A percentile compares a stretch with the other conserved stretches of the same genome.
phyloP scores from a whole-genome alignment of 352 stramenopile species.

The Nothophytophthora sp. region DNA sequence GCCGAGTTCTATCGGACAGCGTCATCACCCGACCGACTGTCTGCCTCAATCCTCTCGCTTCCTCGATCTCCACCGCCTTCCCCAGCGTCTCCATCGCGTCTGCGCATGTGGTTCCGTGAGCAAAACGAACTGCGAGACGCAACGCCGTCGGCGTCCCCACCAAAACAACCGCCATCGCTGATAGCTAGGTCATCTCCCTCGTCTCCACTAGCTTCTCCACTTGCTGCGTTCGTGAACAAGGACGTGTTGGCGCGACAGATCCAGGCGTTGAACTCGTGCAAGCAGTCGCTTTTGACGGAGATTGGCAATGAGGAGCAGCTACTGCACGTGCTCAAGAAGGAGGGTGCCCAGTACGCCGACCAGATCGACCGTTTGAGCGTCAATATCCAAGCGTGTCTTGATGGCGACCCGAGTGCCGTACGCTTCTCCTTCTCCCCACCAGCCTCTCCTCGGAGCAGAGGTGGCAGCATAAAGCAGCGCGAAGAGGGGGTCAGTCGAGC shows the following conservation, averaged over 20 bases:
- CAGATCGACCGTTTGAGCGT: conserved; percentile 61
- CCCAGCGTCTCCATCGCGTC: conserved; percentile 19
- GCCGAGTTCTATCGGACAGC: neutral
- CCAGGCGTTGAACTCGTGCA: conserved; percentile 63
- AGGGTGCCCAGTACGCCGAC: conserved; percentile 38
- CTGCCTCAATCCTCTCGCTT: conserved; percentile 8
- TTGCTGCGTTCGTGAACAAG: conserved; percentile 34
- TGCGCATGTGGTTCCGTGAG: conserved; percentile 30
- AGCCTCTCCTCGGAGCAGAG: conserved; percentile 18
- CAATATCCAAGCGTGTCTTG: conserved; percentile 48
- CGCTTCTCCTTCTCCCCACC: conserved; percentile 23
- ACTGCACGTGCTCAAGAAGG: conserved; percentile 57
- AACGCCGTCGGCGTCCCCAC: conserved; percentile 23
- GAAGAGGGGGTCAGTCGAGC: conserved; percentile 47
- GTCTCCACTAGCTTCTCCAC: conserved; percentile 12
- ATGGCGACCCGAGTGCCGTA: conserved; percentile 17
- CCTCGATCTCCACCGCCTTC: conserved; percentile 15
- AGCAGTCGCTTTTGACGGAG: conserved; percentile 60
- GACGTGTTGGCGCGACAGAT: conserved; percentile 52
- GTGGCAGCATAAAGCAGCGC: conserved; percentile 32
- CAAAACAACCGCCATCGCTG: neutral
- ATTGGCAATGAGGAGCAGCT: conserved; percentile 69
- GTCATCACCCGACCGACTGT: conserved; percentile 3
- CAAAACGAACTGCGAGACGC: conserved; percentile 22
- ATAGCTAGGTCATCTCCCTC: conserved; percentile 4